phyloP scores from a whole-genome alignment of 768 basidiomycete species.

The Infundibulicybe gibba region DNA sequence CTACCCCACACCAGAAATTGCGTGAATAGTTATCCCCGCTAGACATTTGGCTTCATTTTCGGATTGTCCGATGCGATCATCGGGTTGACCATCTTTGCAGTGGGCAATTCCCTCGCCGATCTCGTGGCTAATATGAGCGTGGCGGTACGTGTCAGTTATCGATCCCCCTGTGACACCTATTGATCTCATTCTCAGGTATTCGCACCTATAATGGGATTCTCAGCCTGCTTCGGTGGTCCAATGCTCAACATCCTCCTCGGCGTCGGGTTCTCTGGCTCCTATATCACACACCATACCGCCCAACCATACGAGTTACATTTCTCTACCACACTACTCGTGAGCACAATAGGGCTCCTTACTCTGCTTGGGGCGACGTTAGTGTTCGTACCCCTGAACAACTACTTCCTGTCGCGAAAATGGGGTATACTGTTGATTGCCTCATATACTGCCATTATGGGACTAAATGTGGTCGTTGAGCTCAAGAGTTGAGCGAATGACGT shows the following conservation, averaged over 20 bases:
- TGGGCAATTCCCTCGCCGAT: conserved; percentile 95
- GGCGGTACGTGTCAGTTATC: conserved; percentile 50
- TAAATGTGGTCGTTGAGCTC: conserved; percentile 80
- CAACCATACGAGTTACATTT: conserved; percentile 73
- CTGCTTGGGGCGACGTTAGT: conserved; percentile 75
- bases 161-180: background rate
- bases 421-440: conserved; percentile 72
- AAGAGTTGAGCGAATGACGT: conserved; percentile 14
- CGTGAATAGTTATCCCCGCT: conserved; percentile 6
- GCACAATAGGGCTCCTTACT: conserved; percentile 73
- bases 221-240: conserved; percentile 90
- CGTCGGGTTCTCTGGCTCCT: conserved; percentile 87
- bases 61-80: conserved; percentile 97
- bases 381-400: conserved; percentile 83
- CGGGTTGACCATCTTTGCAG: conserved; percentile 93
- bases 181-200: conserved; percentile 47
- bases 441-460: conserved; percentile 73
- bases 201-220: conserved; percentile 92
- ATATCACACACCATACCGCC: conserved; percentile 65
- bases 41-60: conserved; percentile 93
- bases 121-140: conserved; percentile 96
- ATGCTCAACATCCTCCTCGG: conserved; percentile 92
- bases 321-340: conserved; percentile 81
- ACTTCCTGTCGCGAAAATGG: conserved; percentile 77
- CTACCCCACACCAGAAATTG: background rate